A percentile compares a stretch with the other conserved stretches of the same genome.
These are phyloP conservation scores for Candida insectorum DNA, from an alignment of 805 yeast species.

Conservation along the genomic window DNA sequence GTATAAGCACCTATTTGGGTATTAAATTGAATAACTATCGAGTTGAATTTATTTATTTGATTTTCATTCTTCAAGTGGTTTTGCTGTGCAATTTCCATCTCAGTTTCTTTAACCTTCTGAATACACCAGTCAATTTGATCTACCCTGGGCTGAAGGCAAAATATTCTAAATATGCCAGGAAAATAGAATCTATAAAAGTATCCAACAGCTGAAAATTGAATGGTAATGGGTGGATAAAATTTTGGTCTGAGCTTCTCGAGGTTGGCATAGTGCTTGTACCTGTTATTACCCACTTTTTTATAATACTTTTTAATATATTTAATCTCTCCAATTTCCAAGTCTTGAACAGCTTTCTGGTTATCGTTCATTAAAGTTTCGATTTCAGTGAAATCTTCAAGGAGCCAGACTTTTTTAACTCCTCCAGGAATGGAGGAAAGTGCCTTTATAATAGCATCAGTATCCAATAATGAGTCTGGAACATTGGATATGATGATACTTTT, in stretches of 20 bases:
- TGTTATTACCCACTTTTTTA: conserved; percentile 1
- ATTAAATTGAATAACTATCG: conserved; percentile 62
- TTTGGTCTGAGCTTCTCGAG: conserved; percentile 2
- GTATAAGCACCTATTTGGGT: conserved; percentile 56
- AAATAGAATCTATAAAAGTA: conserved; percentile 8
- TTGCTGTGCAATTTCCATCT: conserved; percentile 16
- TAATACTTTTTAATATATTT: conserved; percentile 15
- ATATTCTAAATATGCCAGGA: conserved; percentile 27
- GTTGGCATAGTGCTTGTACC: conserved; percentile 3
- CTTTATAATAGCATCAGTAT: conserved; percentile 19
- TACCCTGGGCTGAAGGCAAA: conserved; percentile 19
- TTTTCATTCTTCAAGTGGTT: not conserved
- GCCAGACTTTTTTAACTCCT: conserved; percentile 57
- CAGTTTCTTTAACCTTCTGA: conserved; percentile 13
- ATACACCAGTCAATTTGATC: conserved; percentile 27
- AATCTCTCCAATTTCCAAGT: conserved; percentile 27
- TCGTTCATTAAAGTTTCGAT: conserved; percentile 17
- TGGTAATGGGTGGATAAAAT: conserved; percentile 33
- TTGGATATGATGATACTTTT: conserved; percentile 41
- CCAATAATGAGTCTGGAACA: conserved; percentile 36
- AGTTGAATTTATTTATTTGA: conserved; percentile 27
- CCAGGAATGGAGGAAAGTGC: conserved; percentile 47
- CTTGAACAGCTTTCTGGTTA: conserved; percentile 23
- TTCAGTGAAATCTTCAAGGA: conserved; percentile 35
- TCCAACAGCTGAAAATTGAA: no score